Conservation (phyloP, 2,329 filamentous ascomycete species). For the Sodiomyces alkalinus region DNA sequence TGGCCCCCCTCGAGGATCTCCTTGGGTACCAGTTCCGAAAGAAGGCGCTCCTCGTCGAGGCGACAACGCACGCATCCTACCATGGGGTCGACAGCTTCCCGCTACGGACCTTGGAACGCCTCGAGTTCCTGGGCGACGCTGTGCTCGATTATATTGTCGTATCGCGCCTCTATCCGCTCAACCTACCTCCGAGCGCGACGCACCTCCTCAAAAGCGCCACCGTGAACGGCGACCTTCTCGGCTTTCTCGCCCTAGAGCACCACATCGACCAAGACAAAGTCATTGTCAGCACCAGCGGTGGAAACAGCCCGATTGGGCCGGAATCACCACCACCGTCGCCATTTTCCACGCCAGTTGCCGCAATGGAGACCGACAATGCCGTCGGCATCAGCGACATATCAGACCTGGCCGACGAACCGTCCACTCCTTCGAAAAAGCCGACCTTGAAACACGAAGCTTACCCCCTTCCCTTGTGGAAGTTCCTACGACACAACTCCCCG, state of each 20-base stretch:
- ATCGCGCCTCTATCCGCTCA: slow-evolving; percentile 35
- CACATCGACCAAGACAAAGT: slow-evolving; percentile 11
- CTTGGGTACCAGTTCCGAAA: slow-evolving; percentile 60
- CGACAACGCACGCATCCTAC: slow-evolving; percentile 62
- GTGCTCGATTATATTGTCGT: slow-evolving; percentile 69
- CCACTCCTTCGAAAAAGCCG: too few species aligned
- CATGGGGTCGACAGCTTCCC: too few species aligned
- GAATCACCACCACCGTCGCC: too few species aligned
- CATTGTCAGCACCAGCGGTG: background rate
- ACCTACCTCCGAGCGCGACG: slow-evolving; percentile 41
- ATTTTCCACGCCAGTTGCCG: background rate
- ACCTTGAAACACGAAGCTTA: slow-evolving; percentile 5
- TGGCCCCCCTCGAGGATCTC: slow-evolving; percentile 43
- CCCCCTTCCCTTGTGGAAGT: slow-evolving; percentile 45
- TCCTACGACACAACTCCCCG: slow-evolving; percentile 43
- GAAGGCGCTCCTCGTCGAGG: slow-evolving; percentile 56
- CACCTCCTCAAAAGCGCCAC: slow-evolving; percentile 61
- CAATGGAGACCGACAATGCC: too few species aligned
- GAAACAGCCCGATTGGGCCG: background rate
- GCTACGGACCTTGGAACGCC: slow-evolving; percentile 52
- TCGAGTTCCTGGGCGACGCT: slow-evolving; percentile 81
- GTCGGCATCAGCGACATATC: slow-evolving; percentile 6
- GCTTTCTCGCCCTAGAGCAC: slow-evolving; percentile 55
- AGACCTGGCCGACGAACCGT: slow-evolving; percentile 9
- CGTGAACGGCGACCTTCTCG: slow-evolving; percentile 68